These are phyloP conservation scores for Serendipita sp. DNA, from an alignment of 1,284 basidiomycete genomes.

Conservation along the genomic window DNA sequence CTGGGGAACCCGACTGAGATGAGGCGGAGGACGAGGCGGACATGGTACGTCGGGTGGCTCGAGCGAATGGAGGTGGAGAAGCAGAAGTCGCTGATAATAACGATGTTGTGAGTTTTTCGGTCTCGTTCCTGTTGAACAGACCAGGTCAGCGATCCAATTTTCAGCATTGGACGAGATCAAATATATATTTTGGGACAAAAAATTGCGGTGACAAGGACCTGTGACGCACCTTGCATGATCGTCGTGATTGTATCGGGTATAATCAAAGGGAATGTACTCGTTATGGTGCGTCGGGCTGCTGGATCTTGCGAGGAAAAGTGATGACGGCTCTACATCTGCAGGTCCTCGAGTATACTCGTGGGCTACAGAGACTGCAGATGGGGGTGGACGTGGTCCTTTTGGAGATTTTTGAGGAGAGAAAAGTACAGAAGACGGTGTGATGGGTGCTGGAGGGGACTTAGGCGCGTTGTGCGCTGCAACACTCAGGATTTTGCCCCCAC, in stretches of 20 bases:
- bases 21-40: not conserved
- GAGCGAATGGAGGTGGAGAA: conserved; percentile 1
- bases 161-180: no score
- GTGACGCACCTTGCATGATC: not conserved
- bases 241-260: not conserved
- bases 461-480: no score
- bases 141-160: not conserved
- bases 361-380: not conserved
- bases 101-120: not conserved
- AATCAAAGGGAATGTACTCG: not conserved
- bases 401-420: not conserved
- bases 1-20: not conserved
- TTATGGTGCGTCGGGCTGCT: not conserved
- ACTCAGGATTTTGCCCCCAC: not conserved
- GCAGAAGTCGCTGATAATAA: not conserved
- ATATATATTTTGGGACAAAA: no score
- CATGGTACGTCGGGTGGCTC: not conserved
- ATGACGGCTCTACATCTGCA: not conserved
- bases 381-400: conserved; percentile 4
- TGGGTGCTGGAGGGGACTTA: not conserved
- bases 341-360: not conserved
- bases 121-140: not conserved
- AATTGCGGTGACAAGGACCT: not conserved
- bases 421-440: not conserved
- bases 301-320: not conserved